Evolutionary conservation across 306 rosid genomes (phyloP).

Genomic region (Benincasa hispida): DNA sequence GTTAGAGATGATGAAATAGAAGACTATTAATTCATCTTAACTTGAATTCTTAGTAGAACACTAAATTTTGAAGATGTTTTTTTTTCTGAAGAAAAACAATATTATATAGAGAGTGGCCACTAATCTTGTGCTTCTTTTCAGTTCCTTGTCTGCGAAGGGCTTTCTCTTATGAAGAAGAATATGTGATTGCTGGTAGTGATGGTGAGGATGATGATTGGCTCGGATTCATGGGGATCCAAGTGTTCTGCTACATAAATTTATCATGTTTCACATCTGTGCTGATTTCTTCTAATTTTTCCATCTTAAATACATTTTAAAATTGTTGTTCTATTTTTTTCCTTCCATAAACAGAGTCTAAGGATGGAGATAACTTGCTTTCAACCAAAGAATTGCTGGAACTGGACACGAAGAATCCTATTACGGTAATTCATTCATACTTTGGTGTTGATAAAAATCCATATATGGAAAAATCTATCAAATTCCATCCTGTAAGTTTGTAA

Average conservation of each 20-base stretch:
- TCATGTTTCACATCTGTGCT: neutral
- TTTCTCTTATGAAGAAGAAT: neutral
- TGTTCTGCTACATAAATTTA: neutral
- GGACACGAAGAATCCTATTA: neutral
- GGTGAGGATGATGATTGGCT: neutral
- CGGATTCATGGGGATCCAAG: no score
- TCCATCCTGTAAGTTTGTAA: neutral
- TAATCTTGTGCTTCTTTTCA: neutral
- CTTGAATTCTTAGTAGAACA: no score
- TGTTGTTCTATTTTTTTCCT: neutral
- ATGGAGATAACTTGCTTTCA: neutral
- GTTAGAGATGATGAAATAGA: no score
- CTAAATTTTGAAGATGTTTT: neutral
- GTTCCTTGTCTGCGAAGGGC: neutral
- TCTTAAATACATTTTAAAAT: neutral
- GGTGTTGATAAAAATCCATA: neutral
- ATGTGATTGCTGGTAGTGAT: neutral
- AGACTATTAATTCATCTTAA: no score
- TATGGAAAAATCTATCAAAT: neutral
- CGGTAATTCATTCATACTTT: neutral
- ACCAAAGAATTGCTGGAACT: neutral
- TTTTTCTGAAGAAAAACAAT: no score
- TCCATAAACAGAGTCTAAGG: neutral
- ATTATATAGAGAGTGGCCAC: neutral
- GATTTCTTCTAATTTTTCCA: neutral